phyloP scores from a whole-genome alignment of 495 filamentous ascomycete genomes.

The Letharia columbiana region DNA sequence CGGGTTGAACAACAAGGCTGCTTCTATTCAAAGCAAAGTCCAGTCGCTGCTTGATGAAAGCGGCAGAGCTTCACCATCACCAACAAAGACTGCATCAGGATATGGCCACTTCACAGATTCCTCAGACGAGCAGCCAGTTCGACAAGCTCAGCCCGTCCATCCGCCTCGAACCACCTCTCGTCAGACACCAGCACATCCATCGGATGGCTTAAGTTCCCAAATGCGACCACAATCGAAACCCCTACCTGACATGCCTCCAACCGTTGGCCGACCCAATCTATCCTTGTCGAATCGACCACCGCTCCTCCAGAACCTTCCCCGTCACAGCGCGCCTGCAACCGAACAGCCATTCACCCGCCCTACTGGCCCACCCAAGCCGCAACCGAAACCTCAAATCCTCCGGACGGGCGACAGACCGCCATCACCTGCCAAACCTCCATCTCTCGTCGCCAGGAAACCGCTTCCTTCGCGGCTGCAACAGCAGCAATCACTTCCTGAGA shows the following conservation, averaged over 20 bases:
- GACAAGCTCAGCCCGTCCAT: slow-evolving; percentile 2
- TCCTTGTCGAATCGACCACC: slow-evolving; percentile 3
- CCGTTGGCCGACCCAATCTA: slow-evolving; percentile 1
- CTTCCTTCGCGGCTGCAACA: slow-evolving; percentile 9
- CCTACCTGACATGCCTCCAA: slow-evolving; percentile 1
- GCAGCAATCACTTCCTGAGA: slow-evolving; percentile 14
- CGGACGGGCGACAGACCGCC: slow-evolving; percentile 22
- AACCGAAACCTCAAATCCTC: slow-evolving; percentile 25
- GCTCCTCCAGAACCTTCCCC: not conserved
- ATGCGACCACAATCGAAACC: slow-evolving; percentile 10
- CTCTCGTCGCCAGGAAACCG: slow-evolving; percentile 11
- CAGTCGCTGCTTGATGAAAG: slow-evolving; percentile 78
- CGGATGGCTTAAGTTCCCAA: slow-evolving; percentile 9
- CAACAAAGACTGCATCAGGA: slow-evolving; percentile 70
- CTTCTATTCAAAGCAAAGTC: slow-evolving; percentile 83
- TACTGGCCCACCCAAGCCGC: slow-evolving; percentile 24
- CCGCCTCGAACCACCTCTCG: slow-evolving; percentile 17
- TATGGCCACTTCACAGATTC: slow-evolving; percentile 76
- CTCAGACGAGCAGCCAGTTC: slow-evolving; percentile 14
- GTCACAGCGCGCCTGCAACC: slow-evolving; percentile 4
- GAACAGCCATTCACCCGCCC: slow-evolving; percentile 13
- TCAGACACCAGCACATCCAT: slow-evolving; percentile 10
- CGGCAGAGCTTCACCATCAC: slow-evolving; percentile 44
- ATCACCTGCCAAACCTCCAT: slow-evolving; percentile 21
- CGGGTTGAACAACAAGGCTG: slow-evolving; percentile 41